Evolutionary conservation across 352 stramenopile genomes (phyloP).

Genomic region (Phytophthora capsici): DNA sequence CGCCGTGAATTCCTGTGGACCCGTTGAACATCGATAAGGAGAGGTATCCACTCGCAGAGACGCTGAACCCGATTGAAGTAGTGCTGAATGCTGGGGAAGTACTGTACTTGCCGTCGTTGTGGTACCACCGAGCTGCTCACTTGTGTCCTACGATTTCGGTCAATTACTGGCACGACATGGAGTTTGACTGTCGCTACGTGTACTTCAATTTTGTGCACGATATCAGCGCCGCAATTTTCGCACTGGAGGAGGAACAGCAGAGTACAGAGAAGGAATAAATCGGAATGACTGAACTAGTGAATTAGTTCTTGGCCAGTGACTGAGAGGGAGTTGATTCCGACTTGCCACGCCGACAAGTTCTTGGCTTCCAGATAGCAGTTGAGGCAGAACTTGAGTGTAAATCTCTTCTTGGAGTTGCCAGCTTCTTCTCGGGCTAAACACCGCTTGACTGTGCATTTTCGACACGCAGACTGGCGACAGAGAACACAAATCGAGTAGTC

Average conservation of each 20-base stretch:
- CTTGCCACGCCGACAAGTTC: neutral
- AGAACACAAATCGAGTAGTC: too few relatives aligned
- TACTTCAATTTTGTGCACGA: constrained; percentile 88
- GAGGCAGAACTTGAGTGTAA: neutral
- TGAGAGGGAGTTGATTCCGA: too few relatives aligned
- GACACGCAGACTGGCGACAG: neutral
- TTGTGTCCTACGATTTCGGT: constrained; percentile 79
- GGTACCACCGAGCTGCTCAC: constrained; percentile 86
- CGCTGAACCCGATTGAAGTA: constrained; percentile 66
- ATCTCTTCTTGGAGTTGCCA: too few relatives aligned
- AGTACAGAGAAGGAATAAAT: too few relatives aligned
- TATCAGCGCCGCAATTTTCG: constrained; percentile 36
- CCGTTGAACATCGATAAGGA: constrained; percentile 64
- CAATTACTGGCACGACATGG: constrained; percentile 93
- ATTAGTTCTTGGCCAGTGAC: too few relatives aligned
- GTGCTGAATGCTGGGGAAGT: constrained; percentile 74
- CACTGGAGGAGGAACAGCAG: constrained; percentile 17
- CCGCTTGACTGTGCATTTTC: neutral
- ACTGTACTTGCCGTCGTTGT: constrained; percentile 82
- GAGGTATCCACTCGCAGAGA: constrained; percentile 58
- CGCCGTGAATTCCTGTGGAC: constrained; percentile 85
- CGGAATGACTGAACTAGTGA: too few relatives aligned
- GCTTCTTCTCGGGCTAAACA: neutral
- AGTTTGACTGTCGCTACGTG: constrained; percentile 87
- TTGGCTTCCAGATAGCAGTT: neutral